A percentile compares a stretch with the other conserved stretches of the same genome.
phyloP scores from a whole-genome alignment of 345 rosid genomes.

The Erodium maritimum region DNA sequence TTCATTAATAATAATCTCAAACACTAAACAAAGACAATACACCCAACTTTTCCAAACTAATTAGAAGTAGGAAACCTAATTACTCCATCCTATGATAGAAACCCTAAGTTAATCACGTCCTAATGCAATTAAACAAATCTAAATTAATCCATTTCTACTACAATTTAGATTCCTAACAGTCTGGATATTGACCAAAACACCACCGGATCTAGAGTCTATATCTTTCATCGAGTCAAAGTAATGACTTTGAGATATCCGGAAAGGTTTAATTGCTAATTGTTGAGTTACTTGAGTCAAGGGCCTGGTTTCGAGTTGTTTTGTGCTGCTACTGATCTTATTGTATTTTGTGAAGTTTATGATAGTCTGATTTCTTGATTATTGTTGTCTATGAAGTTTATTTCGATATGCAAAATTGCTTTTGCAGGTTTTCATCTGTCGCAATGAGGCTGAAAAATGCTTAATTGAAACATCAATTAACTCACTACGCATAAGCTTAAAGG shows the following conservation, averaged over 20 bases:
- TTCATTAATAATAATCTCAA: too few species aligned
- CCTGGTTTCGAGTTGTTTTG: background rate
- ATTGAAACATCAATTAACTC: slow-evolving; percentile 96
- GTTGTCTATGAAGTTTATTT: background rate
- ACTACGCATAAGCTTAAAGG: slow-evolving; percentile 91
- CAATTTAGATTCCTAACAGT: too few species aligned
- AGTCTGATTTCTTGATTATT: background rate
- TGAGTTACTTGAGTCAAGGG: background rate
- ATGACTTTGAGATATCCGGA: background rate
- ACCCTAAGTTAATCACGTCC: too few species aligned
- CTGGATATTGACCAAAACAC: too few species aligned
- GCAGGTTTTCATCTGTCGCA: slow-evolving; percentile 87
- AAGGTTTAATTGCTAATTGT: background rate
- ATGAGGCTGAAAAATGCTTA: slow-evolving; percentile 93
- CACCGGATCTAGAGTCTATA: background rate
- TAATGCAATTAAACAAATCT: too few species aligned
- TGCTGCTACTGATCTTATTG: background rate
- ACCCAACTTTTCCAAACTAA: too few species aligned
- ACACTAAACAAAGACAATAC: too few species aligned
- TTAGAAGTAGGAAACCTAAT: too few species aligned
- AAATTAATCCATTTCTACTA: too few species aligned
- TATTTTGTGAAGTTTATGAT: background rate
- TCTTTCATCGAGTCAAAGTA: background rate
- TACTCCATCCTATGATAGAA: too few species aligned
- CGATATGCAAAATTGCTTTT: slow-evolving; percentile 5